phyloP scores from a whole-genome alignment of 805 yeast genomes.

The Candida suzukii region DNA sequence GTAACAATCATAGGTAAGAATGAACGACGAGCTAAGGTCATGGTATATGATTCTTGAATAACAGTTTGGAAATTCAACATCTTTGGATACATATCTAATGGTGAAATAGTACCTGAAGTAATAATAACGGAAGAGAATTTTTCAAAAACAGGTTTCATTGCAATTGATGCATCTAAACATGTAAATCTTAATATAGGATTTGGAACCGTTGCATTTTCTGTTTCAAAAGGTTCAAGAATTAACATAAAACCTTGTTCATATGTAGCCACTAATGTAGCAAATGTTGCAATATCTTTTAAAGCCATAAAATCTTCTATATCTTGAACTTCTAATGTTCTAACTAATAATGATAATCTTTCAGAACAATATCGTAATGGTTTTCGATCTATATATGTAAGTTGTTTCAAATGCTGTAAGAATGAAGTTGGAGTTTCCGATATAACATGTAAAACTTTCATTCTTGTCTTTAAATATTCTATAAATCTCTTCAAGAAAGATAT shows the following conservation, averaged over 20 bases:
- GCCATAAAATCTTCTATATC: constrained; percentile 92
- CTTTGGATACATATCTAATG: constrained; percentile 96
- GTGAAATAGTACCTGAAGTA: constrained; percentile 97
- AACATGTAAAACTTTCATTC: constrained; percentile 96
- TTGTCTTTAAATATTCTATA: constrained; percentile 88
- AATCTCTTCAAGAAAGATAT: constrained; percentile 88
- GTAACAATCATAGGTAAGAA: constrained; percentile 95
- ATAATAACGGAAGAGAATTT: constrained; percentile 87
- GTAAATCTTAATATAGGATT: constrained; percentile 91
- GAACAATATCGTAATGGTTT: constrained; percentile 91
- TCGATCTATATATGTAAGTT: constrained; percentile 83
- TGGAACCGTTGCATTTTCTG: constrained; percentile 90
- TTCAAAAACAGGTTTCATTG: constrained; percentile 95
- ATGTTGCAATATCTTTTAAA: constrained; percentile 89
- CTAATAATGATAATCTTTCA: constrained; percentile 81
- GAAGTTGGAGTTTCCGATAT: constrained; percentile 97
- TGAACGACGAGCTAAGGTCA: constrained; percentile 89
- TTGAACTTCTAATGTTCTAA: constrained; percentile 78
- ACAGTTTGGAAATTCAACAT: constrained; percentile 94
- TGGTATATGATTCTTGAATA: constrained; percentile 88
- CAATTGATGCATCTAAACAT: constrained; percentile 95
- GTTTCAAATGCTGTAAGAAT: constrained; percentile 87
- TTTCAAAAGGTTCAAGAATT: constrained; percentile 92
- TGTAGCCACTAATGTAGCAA: constrained; percentile 93
- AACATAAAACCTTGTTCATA: constrained; percentile 90